Percentiles rank a stretch among this genome's conserved stretches.
phyloP scores from a whole-genome alignment of 768 basidiomycete genomes.

The Dendrothele bispora region DNA sequence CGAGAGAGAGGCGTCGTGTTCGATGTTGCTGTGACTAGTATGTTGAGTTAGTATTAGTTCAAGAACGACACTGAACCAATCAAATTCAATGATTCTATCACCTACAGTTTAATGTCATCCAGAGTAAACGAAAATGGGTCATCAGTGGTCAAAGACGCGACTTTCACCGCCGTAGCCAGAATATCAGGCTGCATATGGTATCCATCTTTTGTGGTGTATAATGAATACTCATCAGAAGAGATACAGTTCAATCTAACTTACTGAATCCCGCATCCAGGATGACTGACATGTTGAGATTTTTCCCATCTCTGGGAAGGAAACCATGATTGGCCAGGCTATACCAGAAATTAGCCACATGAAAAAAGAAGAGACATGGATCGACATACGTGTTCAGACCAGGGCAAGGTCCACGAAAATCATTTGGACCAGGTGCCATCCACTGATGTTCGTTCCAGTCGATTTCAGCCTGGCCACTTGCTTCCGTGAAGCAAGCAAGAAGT shows the following conservation, averaged over 20 bases:
- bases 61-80: neutral
- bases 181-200: neutral
- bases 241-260: neutral
- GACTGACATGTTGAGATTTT: too few relatives aligned
- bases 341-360: neutral
- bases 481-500: too few relatives aligned
- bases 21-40: slow-evolving; percentile 9
- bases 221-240: neutral
- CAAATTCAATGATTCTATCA: neutral
- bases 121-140: neutral
- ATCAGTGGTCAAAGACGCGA: neutral
- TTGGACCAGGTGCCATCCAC: neutral
- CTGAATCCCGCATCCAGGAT: neutral
- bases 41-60: neutral
- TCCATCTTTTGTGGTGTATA: neutral
- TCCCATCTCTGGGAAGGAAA: neutral
- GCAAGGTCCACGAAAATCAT: neutral
- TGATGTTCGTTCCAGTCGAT: slow-evolving; percentile 1
- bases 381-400: neutral
- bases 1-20: slow-evolving; percentile 15
- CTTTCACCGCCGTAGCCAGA: neutral
- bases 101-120: neutral
- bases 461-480: neutral
- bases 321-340: neutral
- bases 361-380: neutral